Evolutionary conservation across 768 basidiomycete genomes (phyloP), one percentile per base, ranked within the genome.

Genomic region (Phylloporus sp.): DNA sequence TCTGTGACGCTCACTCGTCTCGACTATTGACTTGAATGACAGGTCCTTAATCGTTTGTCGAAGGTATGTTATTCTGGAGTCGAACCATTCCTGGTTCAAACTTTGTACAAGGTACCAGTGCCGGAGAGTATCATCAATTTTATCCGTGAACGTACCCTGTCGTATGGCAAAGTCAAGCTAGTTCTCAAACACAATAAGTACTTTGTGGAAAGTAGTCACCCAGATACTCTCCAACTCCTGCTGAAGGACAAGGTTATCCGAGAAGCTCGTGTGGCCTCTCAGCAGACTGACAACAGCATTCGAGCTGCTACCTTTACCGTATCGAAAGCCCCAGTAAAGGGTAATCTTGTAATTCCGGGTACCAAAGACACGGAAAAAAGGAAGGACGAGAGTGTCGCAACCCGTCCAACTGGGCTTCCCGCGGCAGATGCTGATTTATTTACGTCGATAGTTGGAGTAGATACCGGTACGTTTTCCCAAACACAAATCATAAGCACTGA

Each of bases 181-280:
- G 97, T 99, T 7, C 75, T 99, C 59, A 98, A 99, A 68, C 89
- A 97, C 68, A 98, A 98, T 78, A 91, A 88, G 61, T 98, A 98
- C 70, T 97, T 82, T 61, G 91, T 99, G 61, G 97, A 99, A 69
- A 95, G 93, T 26, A 88, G 84, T 58, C 91, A 97, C 62, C 94
- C 95, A 2, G 95, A 97, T 49, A 93, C 92, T 11, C 77, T 98
- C 24, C 89, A 97, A 61, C 73, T 84, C 18, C 74, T 98, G 29
- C 77, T 99, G 38, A 89, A 92, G 64, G 97, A 99, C 71, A 77
- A 77, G 51, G 72, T 87, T 18, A 97, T 95, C 49, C 81, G 88
- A 28, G 87, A 89, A 55, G 90, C 92, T 23, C 82, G 94, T 28
- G 85, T 92, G 6, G 75, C 85, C 42, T 78, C 85, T n/a, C 72